Evolutionary conservation across 2,329 filamentous ascomycete species (phyloP).

Genomic region (Trematosphaeria pertusa): DNA sequence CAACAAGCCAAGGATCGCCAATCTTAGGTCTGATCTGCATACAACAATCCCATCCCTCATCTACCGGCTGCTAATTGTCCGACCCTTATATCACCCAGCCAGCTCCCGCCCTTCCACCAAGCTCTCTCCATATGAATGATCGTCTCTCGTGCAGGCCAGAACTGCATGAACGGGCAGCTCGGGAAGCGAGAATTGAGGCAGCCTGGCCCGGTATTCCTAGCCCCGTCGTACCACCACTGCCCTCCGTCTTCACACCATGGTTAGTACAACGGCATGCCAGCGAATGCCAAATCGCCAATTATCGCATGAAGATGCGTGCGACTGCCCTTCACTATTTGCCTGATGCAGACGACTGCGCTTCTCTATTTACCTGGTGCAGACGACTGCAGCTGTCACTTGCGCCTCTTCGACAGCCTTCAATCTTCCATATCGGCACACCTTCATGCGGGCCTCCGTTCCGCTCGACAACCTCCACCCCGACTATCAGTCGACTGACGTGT

Average conservation of each 20-base stretch:
- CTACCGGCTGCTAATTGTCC: constrained; percentile 10
- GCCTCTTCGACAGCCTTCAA: not conserved
- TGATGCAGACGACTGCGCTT: not conserved
- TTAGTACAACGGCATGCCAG: not conserved
- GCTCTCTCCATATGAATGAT: not conserved
- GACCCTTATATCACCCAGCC: constrained; percentile 1
- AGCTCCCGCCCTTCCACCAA: not conserved
- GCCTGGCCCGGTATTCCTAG: constrained; percentile 1
- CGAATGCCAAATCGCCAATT: too few species aligned
- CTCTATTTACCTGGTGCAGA: constrained; percentile 5
- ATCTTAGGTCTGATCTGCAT: not conserved
- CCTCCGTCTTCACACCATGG: not conserved
- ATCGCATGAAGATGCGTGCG: too few species aligned
- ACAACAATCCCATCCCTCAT: constrained; percentile 11
- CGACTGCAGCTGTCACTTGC: not conserved
- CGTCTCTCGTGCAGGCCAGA: not conserved
- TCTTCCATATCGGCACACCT: too few species aligned
- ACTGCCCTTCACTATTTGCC: not conserved
- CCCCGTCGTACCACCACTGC: not conserved
- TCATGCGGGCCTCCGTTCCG: too few species aligned
- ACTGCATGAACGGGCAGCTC: constrained; percentile 1
- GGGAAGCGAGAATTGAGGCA: not conserved
- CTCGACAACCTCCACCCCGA: too few species aligned
- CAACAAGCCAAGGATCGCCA: too few species aligned
- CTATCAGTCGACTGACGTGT: too few species aligned